Percentiles rank a stretch among this genome's conserved stretches.
phyloP scores from a whole-genome alignment of 179 eudicot genomes.

The Nepenthes alata region DNA sequence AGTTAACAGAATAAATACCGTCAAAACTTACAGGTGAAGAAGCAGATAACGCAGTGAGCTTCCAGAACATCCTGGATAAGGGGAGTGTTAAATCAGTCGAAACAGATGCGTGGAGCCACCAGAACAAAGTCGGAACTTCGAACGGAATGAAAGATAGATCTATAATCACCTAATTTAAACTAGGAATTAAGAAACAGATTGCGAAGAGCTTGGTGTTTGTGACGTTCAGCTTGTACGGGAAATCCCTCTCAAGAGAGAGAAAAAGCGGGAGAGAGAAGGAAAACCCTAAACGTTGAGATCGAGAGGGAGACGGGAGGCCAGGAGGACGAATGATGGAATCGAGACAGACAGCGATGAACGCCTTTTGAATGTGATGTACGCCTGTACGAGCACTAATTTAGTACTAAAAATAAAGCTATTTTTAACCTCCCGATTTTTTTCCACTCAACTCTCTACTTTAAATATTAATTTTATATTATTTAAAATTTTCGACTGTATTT shows the following conservation, averaged over 20 bases:
- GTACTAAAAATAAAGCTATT: no score
- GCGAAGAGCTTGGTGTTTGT: not conserved
- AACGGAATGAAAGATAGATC: constrained; percentile 7
- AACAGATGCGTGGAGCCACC: not conserved
- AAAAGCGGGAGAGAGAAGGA: constrained; percentile 7
- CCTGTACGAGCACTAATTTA: no score
- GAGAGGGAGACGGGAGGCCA: not conserved
- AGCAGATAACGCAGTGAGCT: constrained; percentile 54
- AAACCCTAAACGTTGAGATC: constrained; percentile 10
- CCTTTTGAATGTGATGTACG: no score
- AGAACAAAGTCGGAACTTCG: not conserved
- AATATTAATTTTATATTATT: no score
- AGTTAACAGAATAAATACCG: not conserved
- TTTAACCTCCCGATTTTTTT: no score
- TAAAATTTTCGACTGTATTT: no score
- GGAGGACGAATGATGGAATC: no score
- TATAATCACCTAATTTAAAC: not conserved
- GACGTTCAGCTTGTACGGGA: not conserved
- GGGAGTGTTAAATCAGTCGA: not conserved
- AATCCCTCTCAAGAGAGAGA: not conserved
- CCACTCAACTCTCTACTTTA: no score
- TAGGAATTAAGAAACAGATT: not conserved
- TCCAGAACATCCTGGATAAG: constrained; percentile 48
- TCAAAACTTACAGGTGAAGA: constrained; percentile 59
- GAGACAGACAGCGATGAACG: no score